phyloP scores from a whole-genome alignment of 164 flowering plant genomes.

The Aristolochia fimbriata region DNA sequence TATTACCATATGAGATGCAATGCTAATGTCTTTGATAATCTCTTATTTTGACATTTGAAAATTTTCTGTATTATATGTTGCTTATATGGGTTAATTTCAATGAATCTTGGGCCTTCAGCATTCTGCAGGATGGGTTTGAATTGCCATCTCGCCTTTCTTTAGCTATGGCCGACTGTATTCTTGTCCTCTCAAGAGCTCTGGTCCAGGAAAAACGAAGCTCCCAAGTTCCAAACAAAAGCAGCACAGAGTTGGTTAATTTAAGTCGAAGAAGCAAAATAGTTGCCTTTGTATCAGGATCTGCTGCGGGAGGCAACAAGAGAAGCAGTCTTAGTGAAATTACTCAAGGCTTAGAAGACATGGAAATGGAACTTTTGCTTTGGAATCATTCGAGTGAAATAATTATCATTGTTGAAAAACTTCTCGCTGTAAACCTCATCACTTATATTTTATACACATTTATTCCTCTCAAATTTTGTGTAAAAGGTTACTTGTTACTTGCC shows the following conservation, averaged over 20 bases:
- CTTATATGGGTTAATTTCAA: too few species aligned
- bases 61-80: too few species aligned
- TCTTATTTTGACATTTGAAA: too few species aligned
- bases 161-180: constrained; percentile 71
- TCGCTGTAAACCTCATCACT: constrained; percentile 34
- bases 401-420: constrained; percentile 52
- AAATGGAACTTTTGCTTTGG: constrained; percentile 48
- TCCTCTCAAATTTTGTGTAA: not conserved
- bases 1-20: too few species aligned
- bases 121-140: constrained; percentile 60
- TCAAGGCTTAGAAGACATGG: constrained; percentile 19
- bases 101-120: constrained; percentile 26
- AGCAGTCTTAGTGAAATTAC: constrained; percentile 15
- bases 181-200: constrained; percentile 48
- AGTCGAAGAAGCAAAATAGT: constrained; percentile 12
- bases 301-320: constrained; percentile 18
- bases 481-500: not conserved
- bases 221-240: constrained; percentile 14
- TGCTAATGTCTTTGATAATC: too few species aligned
- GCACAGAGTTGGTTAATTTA: constrained; percentile 14
- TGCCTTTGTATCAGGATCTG: constrained; percentile 8
- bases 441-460: not conserved
- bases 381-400: constrained; percentile 46
- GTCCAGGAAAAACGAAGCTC: constrained; percentile 19
- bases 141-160: constrained; percentile 81